Evolutionary conservation across 805 yeast genomes (phyloP).

Genomic region (Hanseniaspora lindneri): DNA sequence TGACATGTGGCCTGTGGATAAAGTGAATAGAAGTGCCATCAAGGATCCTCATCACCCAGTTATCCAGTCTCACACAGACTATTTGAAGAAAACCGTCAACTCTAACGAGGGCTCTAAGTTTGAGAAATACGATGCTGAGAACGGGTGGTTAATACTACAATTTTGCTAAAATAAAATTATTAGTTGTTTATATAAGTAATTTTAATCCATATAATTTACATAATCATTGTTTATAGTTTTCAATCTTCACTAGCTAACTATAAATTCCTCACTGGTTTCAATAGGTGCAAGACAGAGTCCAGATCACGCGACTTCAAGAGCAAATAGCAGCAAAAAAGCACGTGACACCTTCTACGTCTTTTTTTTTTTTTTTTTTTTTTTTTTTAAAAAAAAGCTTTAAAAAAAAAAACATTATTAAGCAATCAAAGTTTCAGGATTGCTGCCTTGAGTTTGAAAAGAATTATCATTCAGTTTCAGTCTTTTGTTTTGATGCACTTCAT

Average conservation of each 20-base stretch:
- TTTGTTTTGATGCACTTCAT: neutral
- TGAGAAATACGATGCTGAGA: slow-evolving; percentile 60
- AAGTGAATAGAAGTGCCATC: slow-evolving; percentile 58
- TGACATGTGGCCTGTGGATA: slow-evolving; percentile 69
- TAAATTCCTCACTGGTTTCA: too few relatives aligned
- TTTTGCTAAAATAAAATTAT: neutral
- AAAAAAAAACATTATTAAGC: neutral
- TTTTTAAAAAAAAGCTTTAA: too few relatives aligned
- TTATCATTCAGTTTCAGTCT: neutral
- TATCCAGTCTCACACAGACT: slow-evolving; percentile 54
- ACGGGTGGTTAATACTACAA: slow-evolving; percentile 57
- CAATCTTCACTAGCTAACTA: neutral
- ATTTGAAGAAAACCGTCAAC: slow-evolving; percentile 47
- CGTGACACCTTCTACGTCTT: too few relatives aligned
- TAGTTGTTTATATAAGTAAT: neutral
- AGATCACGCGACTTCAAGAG: too few relatives aligned
- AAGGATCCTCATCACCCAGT: slow-evolving; percentile 66
- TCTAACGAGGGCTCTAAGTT: slow-evolving; percentile 37
- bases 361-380: too few relatives aligned
- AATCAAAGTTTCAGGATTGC: neutral
- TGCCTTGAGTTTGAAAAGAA: neutral
- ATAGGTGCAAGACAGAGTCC: too few relatives aligned
- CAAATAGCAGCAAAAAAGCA: too few relatives aligned
- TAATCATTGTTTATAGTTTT: neutral
- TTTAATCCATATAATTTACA: neutral